Evolutionary conservation across 257 asterid species (phyloP).

Genomic region (Solanum pimpinellifolium): DNA sequence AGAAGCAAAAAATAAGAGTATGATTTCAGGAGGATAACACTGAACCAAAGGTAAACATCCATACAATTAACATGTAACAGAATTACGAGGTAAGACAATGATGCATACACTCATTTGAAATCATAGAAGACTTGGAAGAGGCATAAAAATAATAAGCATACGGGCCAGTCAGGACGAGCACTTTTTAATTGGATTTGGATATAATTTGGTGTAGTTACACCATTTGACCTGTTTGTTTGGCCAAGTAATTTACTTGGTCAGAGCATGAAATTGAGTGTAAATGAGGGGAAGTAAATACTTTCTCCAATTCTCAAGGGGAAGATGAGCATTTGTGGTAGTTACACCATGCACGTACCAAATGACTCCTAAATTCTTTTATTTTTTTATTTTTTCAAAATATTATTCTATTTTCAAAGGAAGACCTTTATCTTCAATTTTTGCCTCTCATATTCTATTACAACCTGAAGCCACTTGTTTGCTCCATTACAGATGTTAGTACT

Average conservation of each 20-base stretch:
- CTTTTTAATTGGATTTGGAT: neutral
- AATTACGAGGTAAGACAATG: neutral
- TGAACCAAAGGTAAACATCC: neutral
- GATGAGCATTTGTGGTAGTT: neutral
- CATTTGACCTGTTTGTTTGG: neutral
- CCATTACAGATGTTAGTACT: neutral
- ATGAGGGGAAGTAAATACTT: neutral
- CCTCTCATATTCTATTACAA: neutral
- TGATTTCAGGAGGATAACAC: neutral
- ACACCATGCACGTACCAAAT: neutral
- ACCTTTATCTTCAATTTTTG: neutral
- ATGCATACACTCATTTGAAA: neutral
- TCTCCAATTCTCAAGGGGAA: neutral
- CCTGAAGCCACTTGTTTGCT: neutral
- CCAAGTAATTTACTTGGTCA: neutral
- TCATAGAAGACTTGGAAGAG: neutral
- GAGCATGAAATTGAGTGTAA: neutral
- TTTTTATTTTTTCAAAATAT: neutral
- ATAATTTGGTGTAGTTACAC: neutral
- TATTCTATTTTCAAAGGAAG: neutral
- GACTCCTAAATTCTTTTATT: neutral
- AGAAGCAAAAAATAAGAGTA: conserved; percentile 1
- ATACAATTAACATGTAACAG: neutral
- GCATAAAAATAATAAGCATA: neutral
- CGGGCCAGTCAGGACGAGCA: neutral